Percentiles rank a stretch among this genome's conserved stretches.
Evolutionary conservation across 202 grass and related monocot species (phyloP).

Genomic region (Setaria viridis): DNA sequence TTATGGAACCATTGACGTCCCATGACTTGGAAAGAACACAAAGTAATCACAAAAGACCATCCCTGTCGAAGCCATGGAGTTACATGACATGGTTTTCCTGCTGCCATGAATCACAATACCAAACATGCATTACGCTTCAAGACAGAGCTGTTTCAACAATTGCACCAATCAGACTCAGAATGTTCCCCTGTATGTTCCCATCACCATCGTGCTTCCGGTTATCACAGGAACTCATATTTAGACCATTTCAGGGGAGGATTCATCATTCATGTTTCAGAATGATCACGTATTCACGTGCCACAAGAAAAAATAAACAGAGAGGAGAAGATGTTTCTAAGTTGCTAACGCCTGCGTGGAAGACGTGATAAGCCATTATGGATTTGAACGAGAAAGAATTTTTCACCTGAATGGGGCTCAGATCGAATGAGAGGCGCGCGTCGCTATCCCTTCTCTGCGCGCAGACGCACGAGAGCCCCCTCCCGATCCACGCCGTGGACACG

Average conservation of each 20-base stretch:
- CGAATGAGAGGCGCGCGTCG: constrained; percentile 83
- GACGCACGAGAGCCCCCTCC: constrained; percentile 88
- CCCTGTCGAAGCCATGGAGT: neutral
- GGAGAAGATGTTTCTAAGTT: neutral
- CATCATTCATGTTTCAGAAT: constrained; percentile 27
- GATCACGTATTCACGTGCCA: neutral
- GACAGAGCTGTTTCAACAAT: neutral
- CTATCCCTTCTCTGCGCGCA: constrained; percentile 85
- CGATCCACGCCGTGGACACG: constrained; percentile 91
- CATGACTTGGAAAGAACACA: neutral
- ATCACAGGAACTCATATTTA: neutral
- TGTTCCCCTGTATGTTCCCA: neutral
- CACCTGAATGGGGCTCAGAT: constrained; percentile 77
- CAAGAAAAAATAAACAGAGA: too few species aligned
- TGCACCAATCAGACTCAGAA: neutral
- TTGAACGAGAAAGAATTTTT: neutral
- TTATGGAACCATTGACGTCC: neutral
- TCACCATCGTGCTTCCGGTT: neutral
- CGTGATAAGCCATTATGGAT: neutral
- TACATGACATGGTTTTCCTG: constrained; percentile 6
- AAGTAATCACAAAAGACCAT: neutral
- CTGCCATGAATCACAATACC: constrained; percentile 18
- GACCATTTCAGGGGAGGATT: neutral
- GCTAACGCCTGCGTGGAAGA: neutral
- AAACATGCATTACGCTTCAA: neutral